A percentile compares a stretch with the other conserved stretches of the same genome.
Evolutionary conservation across 192 early-diverging fungal genomes (phyloP).

Genomic region (Umbelopsis sp.): DNA sequence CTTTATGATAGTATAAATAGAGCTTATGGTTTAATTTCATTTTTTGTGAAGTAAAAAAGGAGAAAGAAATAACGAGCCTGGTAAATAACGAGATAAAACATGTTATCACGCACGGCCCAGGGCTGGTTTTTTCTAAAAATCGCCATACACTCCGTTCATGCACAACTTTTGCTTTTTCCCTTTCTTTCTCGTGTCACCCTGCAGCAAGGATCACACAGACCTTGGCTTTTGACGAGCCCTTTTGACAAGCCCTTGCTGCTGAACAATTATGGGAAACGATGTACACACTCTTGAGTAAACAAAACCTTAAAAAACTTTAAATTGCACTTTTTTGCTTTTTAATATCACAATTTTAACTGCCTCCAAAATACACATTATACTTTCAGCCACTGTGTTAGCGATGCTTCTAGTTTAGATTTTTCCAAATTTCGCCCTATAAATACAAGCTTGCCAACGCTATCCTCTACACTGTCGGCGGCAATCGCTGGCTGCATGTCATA

Average conservation of each 20-base stretch:
- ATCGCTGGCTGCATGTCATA: constrained; percentile 64
- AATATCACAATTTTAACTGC: not conserved
- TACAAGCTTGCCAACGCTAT: constrained; percentile 39
- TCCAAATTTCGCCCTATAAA: constrained; percentile 42
- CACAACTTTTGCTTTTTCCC: no score
- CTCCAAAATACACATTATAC: not conserved
- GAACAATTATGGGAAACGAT: no score
- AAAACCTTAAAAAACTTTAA: constrained; percentile 5
- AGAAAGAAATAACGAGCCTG: not conserved
- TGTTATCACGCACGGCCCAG: constrained; percentile 16
- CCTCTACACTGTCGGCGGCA: constrained; percentile 31
- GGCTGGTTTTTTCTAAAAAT: not conserved
- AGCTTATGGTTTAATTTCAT: not conserved
- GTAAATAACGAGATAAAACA: not conserved
- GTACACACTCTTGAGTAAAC: no score
- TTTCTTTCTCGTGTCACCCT: no score
- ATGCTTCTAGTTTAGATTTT: constrained; percentile 21
- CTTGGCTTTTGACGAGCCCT: no score
- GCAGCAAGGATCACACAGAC: no score
- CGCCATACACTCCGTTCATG: not conserved
- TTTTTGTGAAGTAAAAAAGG: constrained; percentile 1
- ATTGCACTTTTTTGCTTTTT: not conserved
- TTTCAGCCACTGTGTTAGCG: constrained; percentile 27
- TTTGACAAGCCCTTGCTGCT: no score
- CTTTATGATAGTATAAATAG: constrained; percentile 16